phyloP scores from a whole-genome alignment of 345 rosid species.

The Populus pruinosa region DNA sequence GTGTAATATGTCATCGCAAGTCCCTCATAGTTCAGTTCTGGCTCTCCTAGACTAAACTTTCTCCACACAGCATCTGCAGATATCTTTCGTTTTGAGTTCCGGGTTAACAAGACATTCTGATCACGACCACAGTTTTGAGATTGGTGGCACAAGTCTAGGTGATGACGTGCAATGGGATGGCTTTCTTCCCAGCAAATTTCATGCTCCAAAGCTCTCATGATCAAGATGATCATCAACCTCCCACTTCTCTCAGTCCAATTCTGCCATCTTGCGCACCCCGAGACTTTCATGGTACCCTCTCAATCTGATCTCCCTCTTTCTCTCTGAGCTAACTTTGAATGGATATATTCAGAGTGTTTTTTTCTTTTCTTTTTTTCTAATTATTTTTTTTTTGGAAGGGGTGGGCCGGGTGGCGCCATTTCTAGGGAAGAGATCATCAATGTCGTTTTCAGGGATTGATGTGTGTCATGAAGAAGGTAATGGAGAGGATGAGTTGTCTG shows the following conservation, averaged over 20 bases:
- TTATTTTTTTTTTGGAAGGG: constrained; percentile 36
- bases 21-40: constrained; percentile 1
- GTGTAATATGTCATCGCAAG: neutral
- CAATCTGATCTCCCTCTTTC: neutral
- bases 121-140: constrained; percentile 4
- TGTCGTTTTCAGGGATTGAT: constrained; percentile 63
- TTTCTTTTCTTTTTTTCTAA: constrained; percentile 7
- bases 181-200: constrained; percentile 81
- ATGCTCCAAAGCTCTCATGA: constrained; percentile 75
- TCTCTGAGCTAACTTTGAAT: neutral
- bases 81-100: neutral
- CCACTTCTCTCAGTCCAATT: constrained; percentile 58
- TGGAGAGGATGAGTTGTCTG: constrained; percentile 81
- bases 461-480: constrained; percentile 34
- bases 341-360: neutral
- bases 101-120: constrained; percentile 16
- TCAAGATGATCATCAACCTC: constrained; percentile 56
- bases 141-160: constrained; percentile 21
- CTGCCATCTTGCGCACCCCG: constrained; percentile 69
- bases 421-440: constrained; percentile 77
- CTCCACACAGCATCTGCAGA: constrained; percentile 3
- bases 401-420: constrained; percentile 77
- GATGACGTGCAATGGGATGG: constrained; percentile 88
- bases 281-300: constrained; percentile 66
- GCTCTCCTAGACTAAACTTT: constrained; percentile 1